Base-by-base conservation (phyloP, 2,329 filamentous ascomycete genomes). In the Graphilbum ipis-grandicollis region DNA sequence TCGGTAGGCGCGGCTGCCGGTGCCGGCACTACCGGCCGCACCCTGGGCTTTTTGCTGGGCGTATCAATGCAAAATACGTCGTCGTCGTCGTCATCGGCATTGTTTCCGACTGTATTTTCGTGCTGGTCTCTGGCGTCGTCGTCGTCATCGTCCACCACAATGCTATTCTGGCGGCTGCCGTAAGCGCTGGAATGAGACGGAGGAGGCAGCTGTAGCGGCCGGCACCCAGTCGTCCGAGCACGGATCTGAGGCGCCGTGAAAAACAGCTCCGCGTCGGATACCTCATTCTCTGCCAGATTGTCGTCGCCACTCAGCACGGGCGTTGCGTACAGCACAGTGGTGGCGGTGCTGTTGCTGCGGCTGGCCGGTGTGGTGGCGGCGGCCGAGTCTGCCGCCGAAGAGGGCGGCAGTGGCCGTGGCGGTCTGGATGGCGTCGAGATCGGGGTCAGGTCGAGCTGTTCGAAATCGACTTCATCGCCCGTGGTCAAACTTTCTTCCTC, bases 1-100 rank as follows among this genome's bases (percentile, higher is more conserved):
- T n/a, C n/a, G n/a, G n/a, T n/a, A n/a, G n/a, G n/a, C n/a, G n/a
- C n/a, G n/a, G n/a, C n/a, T n/a, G n/a, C n/a, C n/a, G n/a, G n/a
- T n/a, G n/a, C n/a, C n/a, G n/a, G n/a, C n/a, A n/a, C n/a, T n/a
- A n/a, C n/a, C n/a, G n/a, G n/a, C n/a, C n/a, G n/a, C n/a, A n/a
- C n/a, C 37, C 38, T 18, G 19, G 43, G 41, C n/a, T 15, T 31
- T 50, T 59, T 61, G 18, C 53, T 56, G 2, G 56, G 56, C 2
- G 57, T 60, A 19, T 54, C 49, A 19, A 58, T 50, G 39, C 51
- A 44, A 4, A 49, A 52, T 23, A 55, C 51, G 36, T 48, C 54
- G 42, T 53, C 45, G 18, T 49, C 38, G 17, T 45, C 46, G 9
- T 49, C 46, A 13, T 48, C 46, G 14, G n/a, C n/a, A n/a, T n/a